Base-by-base conservation (phyloP, 192 early-diverging fungal species). In the Linnemannia hyalina region DNA sequence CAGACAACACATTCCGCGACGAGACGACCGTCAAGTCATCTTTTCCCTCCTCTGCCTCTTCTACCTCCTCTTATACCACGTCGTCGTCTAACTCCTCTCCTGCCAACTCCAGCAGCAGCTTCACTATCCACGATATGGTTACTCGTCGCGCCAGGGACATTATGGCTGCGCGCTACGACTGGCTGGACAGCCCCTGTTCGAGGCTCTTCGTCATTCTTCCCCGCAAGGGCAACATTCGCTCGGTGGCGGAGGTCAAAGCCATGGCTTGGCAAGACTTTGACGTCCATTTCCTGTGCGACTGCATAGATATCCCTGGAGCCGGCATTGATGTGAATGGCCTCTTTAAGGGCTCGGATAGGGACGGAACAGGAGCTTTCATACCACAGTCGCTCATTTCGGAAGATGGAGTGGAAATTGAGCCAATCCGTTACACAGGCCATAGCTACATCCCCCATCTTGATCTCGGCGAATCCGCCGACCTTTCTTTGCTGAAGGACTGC, bases 131-230 rank as follows among this genome's bases (percentile, higher is more conserved):
- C 32, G 78, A 85, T 11, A 75, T 85, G 9, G 77, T 80, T 20
- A 29, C n/a, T 8, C 78, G 75, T 57, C 73, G 83, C n/a, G 68
- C 36, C 23, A 79, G 76, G 54, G 74, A 75, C 3, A 85, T 85
- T 38, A 35, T 80, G 57, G 16, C 65, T 9, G 44, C 44, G 49
- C 77, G 78, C 26, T 85, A 80, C 65, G 63, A 52, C 22, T 85
- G 83, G 83, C 49, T 80, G 16, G 78, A 85, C 4, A 85, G 78
- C 42, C 83, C 83, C 22, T 85, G 77, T 22, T 73, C 83, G 38
- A 73, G 80, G 22, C 69, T 85, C 22, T 76, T 80, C 36, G 41
- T 74, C 57, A 80, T 85, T 22, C n/a, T 85, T 36, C 83, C 83
- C 15, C 63, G 63, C 35, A 69, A 70, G 68, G 44, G 38, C 5